Evolutionary conservation across 192 early-diverging fungal species (phyloP).

Genomic region (Linnemannia hyalina): DNA sequence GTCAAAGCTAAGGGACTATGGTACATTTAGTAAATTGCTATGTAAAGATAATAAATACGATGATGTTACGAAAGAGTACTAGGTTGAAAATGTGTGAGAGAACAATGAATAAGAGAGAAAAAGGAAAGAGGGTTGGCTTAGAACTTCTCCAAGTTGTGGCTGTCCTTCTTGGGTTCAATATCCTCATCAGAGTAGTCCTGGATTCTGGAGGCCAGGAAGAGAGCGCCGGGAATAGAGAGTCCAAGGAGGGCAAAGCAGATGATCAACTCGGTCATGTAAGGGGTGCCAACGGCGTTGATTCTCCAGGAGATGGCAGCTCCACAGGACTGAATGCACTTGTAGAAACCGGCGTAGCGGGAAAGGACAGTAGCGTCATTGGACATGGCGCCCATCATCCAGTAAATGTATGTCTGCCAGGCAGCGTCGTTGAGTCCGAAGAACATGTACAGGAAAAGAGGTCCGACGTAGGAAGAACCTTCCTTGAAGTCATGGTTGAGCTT

Average conservation of each 20-base stretch:
- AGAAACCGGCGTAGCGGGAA: constrained; percentile 86
- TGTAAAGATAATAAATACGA: neutral
- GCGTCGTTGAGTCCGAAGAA: constrained; percentile 85
- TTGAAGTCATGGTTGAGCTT: constrained; percentile 60
- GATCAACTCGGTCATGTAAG: constrained; percentile 51
- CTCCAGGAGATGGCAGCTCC: constrained; percentile 81
- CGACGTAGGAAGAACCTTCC: constrained; percentile 61
- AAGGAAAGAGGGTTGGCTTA: neutral
- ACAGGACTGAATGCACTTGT: constrained; percentile 92
- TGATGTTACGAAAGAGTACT: neutral
- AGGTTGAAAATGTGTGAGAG: neutral
- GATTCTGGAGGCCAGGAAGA: constrained; percentile 38
- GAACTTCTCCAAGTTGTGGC: constrained; percentile 4
- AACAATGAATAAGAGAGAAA: neutral
- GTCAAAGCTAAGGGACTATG: neutral
- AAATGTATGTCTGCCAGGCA: constrained; percentile 79
- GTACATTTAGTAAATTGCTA: constrained; percentile 5
- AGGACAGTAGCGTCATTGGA: constrained; percentile 83
- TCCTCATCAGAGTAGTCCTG: constrained; percentile 42
- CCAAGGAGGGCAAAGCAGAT: constrained; percentile 57
- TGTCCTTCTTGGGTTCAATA: constrained; percentile 8
- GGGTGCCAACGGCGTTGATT: constrained; percentile 66
- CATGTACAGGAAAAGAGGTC: constrained; percentile 78
- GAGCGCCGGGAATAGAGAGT: constrained; percentile 51
- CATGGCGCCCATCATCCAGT: constrained; percentile 91